Evolutionary conservation across 2,329 filamentous ascomycete species (phyloP).

Genomic region (Cytospora leucostoma): DNA sequence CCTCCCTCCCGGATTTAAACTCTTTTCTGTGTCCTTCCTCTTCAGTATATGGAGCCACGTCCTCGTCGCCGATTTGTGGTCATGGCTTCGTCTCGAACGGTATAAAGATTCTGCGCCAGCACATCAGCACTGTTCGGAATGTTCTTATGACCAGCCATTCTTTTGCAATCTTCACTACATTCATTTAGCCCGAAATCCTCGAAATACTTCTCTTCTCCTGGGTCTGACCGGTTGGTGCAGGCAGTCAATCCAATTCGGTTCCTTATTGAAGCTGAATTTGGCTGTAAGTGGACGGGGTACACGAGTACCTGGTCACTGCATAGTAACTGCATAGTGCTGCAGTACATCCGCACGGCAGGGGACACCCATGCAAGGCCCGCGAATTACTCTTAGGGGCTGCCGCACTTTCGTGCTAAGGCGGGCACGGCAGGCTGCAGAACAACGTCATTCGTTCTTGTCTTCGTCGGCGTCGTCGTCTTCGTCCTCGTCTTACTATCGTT

Average conservation of each 20-base stretch:
- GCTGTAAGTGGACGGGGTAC: too few species aligned
- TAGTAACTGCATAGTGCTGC: too few species aligned
- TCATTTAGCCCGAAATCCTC: neutral
- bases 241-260: neutral
- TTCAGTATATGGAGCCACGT: neutral
- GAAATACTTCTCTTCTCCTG: neutral
- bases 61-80: neutral
- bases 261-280: neutral
- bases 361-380: neutral
- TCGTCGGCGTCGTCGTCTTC: too few species aligned
- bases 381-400: neutral
- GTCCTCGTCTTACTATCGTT: neutral
- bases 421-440: slow-evolving; percentile 1
- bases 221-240: too few species aligned
- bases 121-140: neutral
- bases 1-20: neutral
- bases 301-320: too few species aligned
- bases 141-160: neutral
- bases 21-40: neutral
- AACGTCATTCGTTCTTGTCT: neutral
- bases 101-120: neutral
- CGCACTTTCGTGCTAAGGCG: neutral
- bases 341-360: neutral
- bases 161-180: neutral
- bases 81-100: neutral